Base-by-base conservation (phyloP, 768 basidiomycete species). In the Trametes coccinea region DNA sequence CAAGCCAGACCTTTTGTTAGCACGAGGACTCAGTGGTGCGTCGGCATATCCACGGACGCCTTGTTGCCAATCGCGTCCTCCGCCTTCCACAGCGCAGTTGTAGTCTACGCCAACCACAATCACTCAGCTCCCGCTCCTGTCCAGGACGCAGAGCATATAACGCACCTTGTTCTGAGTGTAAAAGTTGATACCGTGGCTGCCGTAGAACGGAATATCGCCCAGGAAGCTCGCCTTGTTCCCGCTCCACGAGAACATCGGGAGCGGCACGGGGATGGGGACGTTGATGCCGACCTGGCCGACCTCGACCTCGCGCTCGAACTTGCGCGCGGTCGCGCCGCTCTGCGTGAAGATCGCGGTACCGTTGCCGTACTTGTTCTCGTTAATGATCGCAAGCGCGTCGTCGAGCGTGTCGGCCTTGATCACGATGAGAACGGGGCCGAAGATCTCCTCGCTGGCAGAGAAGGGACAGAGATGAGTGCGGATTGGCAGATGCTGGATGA, bases 271-370 rank as follows among this genome's bases (percentile, higher is more conserved):
- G 53, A 93, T 93, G 3, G 92, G 91, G 8, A 95, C 88, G 71
- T 95, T 98, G 73, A 98, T 86, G 46, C 96, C 96, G 69, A 99
- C 85, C 75, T 92, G 94, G 27, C 95, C 95, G 54, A 93, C 87
- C 65, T 98, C 92, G 55, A 96, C 87, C 48, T 87, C 82, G 11
- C 79, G 79, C 76, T 98, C 96, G 64, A 97, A 99, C 74, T 90
- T 92, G 58, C 96, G 86, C 16, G 95, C 96, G 6, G 94, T 93
- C 37, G 96, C 92, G 14, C 96, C 97, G 13, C 90, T 92, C 76
- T 97, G 93, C 22, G 96, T 99, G 74, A 98, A 98, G 72, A 97
- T 93, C 22, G 94, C 92, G 33, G 95, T 86, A 33, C 96, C 96
- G 68, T 98, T 98, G 7, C 96, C 91, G 72, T 97, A 98, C 65